A percentile compares a stretch with the other conserved stretches of the same genome.
Conservation (phyloP, 768 basidiomycete species). For the Russula lepida region DNA sequence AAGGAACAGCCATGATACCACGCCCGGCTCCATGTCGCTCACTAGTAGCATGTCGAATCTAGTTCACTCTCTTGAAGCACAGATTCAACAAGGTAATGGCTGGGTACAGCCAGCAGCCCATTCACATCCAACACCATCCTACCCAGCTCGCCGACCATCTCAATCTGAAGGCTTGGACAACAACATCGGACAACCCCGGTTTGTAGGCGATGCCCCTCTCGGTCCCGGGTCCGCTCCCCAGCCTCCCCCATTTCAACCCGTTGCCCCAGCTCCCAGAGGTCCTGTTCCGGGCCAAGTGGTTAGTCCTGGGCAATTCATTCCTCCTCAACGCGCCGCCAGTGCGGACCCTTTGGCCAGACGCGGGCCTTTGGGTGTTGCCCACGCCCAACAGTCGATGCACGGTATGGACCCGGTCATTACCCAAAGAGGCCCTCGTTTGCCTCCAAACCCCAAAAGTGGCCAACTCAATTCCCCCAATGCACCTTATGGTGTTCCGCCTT, state of each 20-base stretch:
- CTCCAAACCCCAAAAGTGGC: background rate
- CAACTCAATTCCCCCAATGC: conserved; percentile 4
- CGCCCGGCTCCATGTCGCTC: conserved; percentile 3
- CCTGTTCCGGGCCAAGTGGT: conserved; percentile 5
- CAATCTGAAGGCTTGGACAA: conserved; percentile 7
- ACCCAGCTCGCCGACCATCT: conserved; percentile 26
- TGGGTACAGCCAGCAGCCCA: conserved; percentile 22
- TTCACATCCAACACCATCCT: conserved; percentile 12
- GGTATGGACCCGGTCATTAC: background rate
- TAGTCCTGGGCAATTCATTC: conserved; percentile 21
- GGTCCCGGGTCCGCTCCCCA: background rate
- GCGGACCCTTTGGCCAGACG: conserved; percentile 10
- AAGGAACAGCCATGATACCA: conserved; percentile 12
- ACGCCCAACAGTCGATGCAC: background rate
- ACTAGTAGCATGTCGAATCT: conserved; percentile 23
- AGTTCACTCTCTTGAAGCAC: conserved; percentile 26
- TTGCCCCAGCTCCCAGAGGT: conserved; percentile 1
- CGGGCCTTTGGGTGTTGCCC: background rate
- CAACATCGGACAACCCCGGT: background rate
- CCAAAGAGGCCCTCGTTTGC: background rate
- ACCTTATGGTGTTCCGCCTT: conserved; percentile 10
- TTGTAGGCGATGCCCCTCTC: background rate
- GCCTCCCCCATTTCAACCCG: background rate
- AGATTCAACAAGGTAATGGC: conserved; percentile 25
- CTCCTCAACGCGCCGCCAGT: conserved; percentile 15